Conservation (phyloP, 305 asterid genomes). For the Fraxinus sp. region DNA sequence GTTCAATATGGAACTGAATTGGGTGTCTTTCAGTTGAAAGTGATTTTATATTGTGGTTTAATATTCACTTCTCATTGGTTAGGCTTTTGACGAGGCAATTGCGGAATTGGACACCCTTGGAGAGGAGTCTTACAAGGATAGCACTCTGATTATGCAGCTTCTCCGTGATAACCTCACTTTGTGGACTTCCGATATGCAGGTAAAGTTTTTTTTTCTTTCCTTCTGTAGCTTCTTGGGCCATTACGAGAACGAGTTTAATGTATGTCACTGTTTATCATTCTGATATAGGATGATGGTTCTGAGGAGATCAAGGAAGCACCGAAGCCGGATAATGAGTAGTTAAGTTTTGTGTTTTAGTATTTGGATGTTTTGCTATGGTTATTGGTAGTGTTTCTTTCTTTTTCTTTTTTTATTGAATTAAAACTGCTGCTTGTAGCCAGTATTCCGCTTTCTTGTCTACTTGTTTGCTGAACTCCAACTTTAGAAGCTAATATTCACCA, state of each 20-base stretch:
- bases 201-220: neutral
- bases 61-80: neutral
- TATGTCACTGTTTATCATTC: neutral
- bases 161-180: slow-evolving; percentile 3
- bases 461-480: slow-evolving; percentile 18
- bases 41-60: neutral
- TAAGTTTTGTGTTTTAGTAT: slow-evolving; percentile 17
- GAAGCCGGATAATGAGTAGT: slow-evolving; percentile 56
- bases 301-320: slow-evolving; percentile 69
- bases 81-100: slow-evolving; percentile 4
- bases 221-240: neutral
- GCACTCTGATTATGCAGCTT: slow-evolving; percentile 5
- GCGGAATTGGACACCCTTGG: slow-evolving; percentile 5
- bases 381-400: slow-evolving; percentile 17
- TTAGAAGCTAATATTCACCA: neutral
- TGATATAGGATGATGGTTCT: slow-evolving; percentile 48
- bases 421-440: slow-evolving; percentile 16
- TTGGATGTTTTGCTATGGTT: slow-evolving; percentile 33
- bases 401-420: neutral
- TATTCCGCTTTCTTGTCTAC: slow-evolving; percentile 24
- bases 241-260: neutral
- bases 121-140: slow-evolving; percentile 2
- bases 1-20: neutral
- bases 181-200: slow-evolving; percentile 4
- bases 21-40: neutral